Base-by-base conservation (phyloP, 2,329 filamentous ascomycete genomes). In the Claviceps sorghi region DNA sequence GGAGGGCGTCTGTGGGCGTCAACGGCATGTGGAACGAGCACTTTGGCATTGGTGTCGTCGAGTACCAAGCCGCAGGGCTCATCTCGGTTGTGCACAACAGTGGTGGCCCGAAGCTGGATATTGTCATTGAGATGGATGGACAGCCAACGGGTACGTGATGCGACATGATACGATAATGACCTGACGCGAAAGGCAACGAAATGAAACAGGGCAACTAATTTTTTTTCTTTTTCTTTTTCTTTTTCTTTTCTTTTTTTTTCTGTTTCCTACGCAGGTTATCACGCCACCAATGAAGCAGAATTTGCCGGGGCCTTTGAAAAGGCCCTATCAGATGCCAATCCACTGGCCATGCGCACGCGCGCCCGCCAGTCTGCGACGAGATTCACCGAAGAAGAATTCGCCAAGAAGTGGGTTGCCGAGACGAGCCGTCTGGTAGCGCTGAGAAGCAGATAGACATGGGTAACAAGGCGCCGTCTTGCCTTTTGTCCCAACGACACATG, bases 11-110 rank as follows among this genome's bases (percentile, higher is more conserved):
- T 19, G 79, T 98, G 1, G 93, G 93, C 49, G 89, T 95, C 32
- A 98, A 98, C 61, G 88, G 86, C 62, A 98, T 98, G 93, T 98
- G 93, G 91, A 97, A 96, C 65, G 93, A 98, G 71, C 93, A 98
- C 67, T 98, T 98, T 65, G 93, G 93, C 22, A 98, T 98, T 54
- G 93, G 93, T 1, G 90, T 97, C 17, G 93, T 98, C 42, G 93
- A 98, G 72, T 98, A 97, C 64, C 90, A 97, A 65, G 93, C 93
- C 4, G 93, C 93, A 0, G 93, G 93, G 1, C 73, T 98, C 53
- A 89, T 98, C 53, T 83, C 85, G 5, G 90, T 98, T 0, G 93
- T 97, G 9, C 93, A 98, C 62, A 76, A 96, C 67, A 93, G 86
- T 49, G 93, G 91, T 9, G 93, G 93, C 0, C 93, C 93, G 2